Evolutionary conservation across 2,329 filamentous ascomycete genomes (phyloP).

Genomic region (Penicillium fuscoglaucum): DNA sequence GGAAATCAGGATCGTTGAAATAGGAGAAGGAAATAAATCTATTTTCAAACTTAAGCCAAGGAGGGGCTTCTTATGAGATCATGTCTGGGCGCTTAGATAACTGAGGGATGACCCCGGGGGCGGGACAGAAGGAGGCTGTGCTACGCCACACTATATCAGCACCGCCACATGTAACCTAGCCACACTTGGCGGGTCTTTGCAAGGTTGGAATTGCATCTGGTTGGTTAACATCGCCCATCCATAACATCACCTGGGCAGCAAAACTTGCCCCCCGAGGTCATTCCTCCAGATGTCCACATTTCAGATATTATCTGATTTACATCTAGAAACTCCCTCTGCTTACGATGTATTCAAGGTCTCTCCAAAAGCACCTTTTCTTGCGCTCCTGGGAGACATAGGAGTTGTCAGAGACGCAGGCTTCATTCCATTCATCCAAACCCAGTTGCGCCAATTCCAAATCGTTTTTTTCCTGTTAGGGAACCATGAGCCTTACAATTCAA

Average conservation of each 20-base stretch:
- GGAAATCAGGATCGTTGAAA: background rate
- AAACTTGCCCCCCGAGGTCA: background rate
- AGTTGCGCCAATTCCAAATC: conserved; percentile 51
- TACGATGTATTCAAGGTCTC: conserved; percentile 55
- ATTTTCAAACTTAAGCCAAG: conserved; percentile 6
- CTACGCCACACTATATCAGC: conserved; percentile 28
- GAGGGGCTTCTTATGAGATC: conserved; percentile 20
- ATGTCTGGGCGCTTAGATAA: conserved; percentile 28
- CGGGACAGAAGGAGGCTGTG: conserved; percentile 4
- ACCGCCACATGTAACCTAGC: conserved; percentile 26
- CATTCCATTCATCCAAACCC: conserved; percentile 49
- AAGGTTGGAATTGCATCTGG: background rate
- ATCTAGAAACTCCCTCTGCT: conserved; percentile 52
- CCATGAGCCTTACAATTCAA: conserved; percentile 54
- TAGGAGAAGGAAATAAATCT: conserved; percentile 2
- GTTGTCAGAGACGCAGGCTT: conserved; percentile 47
- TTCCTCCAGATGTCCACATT: conserved; percentile 23
- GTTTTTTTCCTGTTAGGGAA: conserved; percentile 59
- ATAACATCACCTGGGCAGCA: background rate
- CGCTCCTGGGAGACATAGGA: conserved; percentile 60
- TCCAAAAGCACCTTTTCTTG: conserved; percentile 53
- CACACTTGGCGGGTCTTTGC: conserved; percentile 6
- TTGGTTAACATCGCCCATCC: background rate
- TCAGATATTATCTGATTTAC: conserved; percentile 60
- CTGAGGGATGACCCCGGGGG: background rate